Conservation (phyloP, 768 basidiomycete genomes). For the Porpolomopsis calyptriformis region DNA sequence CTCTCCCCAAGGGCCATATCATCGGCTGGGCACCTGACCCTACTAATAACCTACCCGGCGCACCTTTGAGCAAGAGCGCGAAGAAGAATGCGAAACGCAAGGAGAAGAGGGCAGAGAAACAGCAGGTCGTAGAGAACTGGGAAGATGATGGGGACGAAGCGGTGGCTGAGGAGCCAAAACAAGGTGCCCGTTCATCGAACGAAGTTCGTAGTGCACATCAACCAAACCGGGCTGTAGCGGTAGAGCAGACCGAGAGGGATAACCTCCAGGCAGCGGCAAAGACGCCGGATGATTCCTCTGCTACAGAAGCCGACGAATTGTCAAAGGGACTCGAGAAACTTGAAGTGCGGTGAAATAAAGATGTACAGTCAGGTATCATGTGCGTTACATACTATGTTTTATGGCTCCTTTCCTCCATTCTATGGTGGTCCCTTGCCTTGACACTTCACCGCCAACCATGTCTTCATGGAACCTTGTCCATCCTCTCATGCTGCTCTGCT, state of each 20-base stretch:
- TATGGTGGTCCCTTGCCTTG: not conserved
- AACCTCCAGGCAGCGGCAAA: slow-evolving; percentile 11
- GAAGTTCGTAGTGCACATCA: too few species aligned
- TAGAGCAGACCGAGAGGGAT: slow-evolving; percentile 13
- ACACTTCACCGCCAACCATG: not conserved
- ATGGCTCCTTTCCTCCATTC: not conserved
- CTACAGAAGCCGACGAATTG: slow-evolving; percentile 22
- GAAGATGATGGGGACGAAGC: slow-evolving; percentile 15
- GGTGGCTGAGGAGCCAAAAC: not conserved
- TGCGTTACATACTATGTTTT: slow-evolving; percentile 10
- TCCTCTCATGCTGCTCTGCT: slow-evolving; percentile 24
- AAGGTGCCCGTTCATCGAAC: slow-evolving; percentile 8
- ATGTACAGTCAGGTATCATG: slow-evolving; percentile 13
- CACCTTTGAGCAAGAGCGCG: slow-evolving; percentile 65
- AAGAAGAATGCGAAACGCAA: slow-evolving; percentile 74
- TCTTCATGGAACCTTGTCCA: slow-evolving; percentile 6
- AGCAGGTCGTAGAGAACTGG: slow-evolving; percentile 18
- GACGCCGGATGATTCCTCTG: slow-evolving; percentile 4
- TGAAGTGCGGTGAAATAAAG: slow-evolving; percentile 33
- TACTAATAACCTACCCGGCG: slow-evolving; percentile 21
- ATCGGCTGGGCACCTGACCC: slow-evolving; percentile 60
- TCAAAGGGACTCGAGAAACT: slow-evolving; percentile 47
- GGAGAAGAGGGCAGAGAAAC: slow-evolving; percentile 53
- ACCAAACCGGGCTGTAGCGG: slow-evolving; percentile 5
- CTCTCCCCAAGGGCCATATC: slow-evolving; percentile 70